Conservation (phyloP, 192 early-diverging fungal genomes). For the Backusella psychrophila region DNA sequence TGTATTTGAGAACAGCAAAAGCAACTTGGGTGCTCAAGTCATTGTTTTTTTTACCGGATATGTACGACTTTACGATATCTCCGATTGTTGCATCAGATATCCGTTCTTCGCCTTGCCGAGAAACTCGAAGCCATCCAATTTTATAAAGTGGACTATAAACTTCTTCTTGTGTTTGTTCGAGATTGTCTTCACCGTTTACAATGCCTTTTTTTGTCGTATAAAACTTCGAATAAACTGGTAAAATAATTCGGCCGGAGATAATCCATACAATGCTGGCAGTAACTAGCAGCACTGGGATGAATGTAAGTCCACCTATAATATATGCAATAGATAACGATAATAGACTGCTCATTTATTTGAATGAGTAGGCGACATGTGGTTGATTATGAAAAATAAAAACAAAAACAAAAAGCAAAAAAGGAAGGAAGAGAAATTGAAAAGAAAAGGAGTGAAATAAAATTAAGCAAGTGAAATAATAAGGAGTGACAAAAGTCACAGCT, state of each 20-base stretch:
- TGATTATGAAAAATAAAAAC: background rate
- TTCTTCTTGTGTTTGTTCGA: background rate
- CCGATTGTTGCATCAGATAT: conserved; percentile 27
- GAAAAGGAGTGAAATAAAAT: background rate
- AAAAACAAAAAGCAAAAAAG: background rate
- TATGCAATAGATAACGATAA: conserved; percentile 36
- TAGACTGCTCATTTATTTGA: background rate
- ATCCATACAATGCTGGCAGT: conserved; percentile 17
- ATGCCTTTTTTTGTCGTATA: background rate
- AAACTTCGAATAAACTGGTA: background rate
- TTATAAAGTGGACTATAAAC: conserved; percentile 24
- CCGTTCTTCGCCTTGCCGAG: conserved; percentile 24
- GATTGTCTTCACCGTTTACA: background rate
- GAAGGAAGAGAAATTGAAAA: background rate
- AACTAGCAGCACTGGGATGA: conserved; percentile 37
- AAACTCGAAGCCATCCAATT: conserved; percentile 41
- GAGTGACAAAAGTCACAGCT: conserved; percentile 9
- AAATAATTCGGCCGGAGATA: background rate
- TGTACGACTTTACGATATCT: conserved; percentile 37
- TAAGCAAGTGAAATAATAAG: conserved; percentile 1
- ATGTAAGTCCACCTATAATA: conserved; percentile 43
- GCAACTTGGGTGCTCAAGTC: conserved; percentile 34
- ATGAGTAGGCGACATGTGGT: background rate
- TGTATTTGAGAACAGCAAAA: conserved; percentile 75
- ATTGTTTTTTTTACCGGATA: conserved; percentile 47